Percentiles rank a stretch among this genome's conserved stretches.
Evolutionary conservation across 164 flowering plant genomes (phyloP).

Genomic region (Liriodendron chinense): DNA sequence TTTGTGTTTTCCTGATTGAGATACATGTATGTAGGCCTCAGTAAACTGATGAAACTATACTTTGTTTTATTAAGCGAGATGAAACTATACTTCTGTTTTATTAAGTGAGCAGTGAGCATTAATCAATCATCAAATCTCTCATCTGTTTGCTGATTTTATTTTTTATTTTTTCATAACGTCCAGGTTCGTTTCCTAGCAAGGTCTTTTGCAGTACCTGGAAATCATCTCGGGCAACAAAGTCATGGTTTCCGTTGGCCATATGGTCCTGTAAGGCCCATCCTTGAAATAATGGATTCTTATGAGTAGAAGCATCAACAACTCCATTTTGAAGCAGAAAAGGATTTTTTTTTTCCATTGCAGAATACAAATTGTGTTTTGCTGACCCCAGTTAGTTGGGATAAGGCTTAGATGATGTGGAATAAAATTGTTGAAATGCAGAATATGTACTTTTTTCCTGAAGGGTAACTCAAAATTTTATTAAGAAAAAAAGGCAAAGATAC

Average conservation of each 20-base stretch:
- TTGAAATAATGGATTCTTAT: neutral
- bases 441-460: too few relatives aligned
- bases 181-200: slow-evolving; percentile 97
- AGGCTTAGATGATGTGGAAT: too few relatives aligned
- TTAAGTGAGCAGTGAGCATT: neutral
- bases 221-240: slow-evolving; percentile 99
- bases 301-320: neutral
- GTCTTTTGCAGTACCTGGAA: slow-evolving; percentile 96
- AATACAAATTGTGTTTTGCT: too few relatives aligned
- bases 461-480: neutral
- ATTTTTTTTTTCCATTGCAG: neutral
- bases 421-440: too few relatives aligned
- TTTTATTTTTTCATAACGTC: neutral
- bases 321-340: neutral
- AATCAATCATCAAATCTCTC: neutral
- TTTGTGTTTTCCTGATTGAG: neutral
- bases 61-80: too few relatives aligned
- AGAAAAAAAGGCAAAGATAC: neutral
- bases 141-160: neutral
- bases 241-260: slow-evolving; percentile 99
- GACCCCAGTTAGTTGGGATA: too few relatives aligned
- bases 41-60: too few relatives aligned
- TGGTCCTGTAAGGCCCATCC: slow-evolving; percentile 80
- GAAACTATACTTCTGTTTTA: too few relatives aligned
- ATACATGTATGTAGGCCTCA: too few relatives aligned